Percentiles rank a stretch among this genome's conserved stretches.
Evolutionary conservation across 2,329 filamentous ascomycete species (phyloP).

Genomic region (Pyrenophora seminiperda): DNA sequence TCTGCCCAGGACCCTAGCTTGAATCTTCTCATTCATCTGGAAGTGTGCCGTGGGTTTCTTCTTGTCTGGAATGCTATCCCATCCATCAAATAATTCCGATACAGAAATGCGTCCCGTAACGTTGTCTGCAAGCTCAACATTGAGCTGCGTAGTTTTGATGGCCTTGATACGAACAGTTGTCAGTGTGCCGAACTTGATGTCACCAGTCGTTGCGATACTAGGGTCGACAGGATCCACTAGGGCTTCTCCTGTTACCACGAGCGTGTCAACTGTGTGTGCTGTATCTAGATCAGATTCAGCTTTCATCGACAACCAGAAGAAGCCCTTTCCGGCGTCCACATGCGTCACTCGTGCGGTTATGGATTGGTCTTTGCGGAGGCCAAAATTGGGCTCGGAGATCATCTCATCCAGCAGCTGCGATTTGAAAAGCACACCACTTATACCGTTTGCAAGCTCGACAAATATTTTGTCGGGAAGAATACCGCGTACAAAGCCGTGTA

Average conservation of each 20-base stretch:
- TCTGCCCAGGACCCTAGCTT: constrained; percentile 79
- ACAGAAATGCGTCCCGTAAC: constrained; percentile 92
- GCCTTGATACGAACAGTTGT: constrained; percentile 80
- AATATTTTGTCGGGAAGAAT: constrained; percentile 82
- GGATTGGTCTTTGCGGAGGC: constrained; percentile 76
- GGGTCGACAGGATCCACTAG: constrained; percentile 68
- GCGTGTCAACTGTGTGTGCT: constrained; percentile 26
- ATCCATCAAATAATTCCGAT: constrained; percentile 86
- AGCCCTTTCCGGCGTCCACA: constrained; percentile 70
- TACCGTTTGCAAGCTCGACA: constrained; percentile 79
- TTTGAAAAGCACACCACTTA: constrained; percentile 81
- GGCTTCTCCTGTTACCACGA: constrained; percentile 44
- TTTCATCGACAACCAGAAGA: constrained; percentile 70
- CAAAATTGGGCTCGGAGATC: constrained; percentile 73
- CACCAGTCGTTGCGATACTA: constrained; percentile 67
- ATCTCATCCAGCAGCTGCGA: constrained; percentile 75
- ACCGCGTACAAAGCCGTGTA: constrained; percentile 83
- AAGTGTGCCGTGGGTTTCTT: constrained; percentile 81
- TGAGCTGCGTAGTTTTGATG: constrained; percentile 88
- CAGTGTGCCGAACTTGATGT: constrained; percentile 73
- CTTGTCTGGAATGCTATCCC: constrained; percentile 82
- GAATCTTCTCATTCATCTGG: constrained; percentile 70
- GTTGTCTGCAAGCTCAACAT: constrained; percentile 85
- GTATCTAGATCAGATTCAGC: constrained; percentile 53
- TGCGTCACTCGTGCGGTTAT: constrained; percentile 73